Evolutionary conservation across 768 basidiomycete genomes (phyloP), one percentile per base, ranked within the genome.

Genomic region (Suillus brevipes): DNA sequence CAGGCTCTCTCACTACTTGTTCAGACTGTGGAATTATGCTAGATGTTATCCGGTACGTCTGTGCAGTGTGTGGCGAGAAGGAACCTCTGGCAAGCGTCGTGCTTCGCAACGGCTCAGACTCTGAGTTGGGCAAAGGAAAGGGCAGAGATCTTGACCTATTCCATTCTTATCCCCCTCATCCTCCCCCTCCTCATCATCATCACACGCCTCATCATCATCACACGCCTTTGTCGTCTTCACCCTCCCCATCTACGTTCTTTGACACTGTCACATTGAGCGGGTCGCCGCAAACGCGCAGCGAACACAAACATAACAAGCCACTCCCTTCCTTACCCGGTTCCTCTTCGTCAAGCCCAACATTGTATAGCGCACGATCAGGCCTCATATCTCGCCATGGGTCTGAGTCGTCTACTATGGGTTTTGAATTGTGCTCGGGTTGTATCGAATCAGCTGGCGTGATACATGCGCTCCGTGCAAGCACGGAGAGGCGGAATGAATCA

Each of bases 11-110:
- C 20, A 94, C 94, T 1, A 85, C 87, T 58, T 98, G 96, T 75
- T 95, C 94, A 1, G 85, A 86, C 55, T 98, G 96, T 69, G 90
- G 90, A 16, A 75, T 82, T 0, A 71, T 87, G 7, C 79, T 98
- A 23, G 90, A 94, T 60, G 84, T 86, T n/a, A 87, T 97, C 74
- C 88, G 93, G 55, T 97, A 98, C 74, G 89, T 96, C 16, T 98
- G 96, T 72, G 84, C 89, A 5, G 90, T 88, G 28, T 97, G 95
- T 70, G 94, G 94, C 10, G 91, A 92, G 76, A 92, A 89, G 74
- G 77, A 82, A 56, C 85, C 90, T 7, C 71, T 74, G 6, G 50
- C 65, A 66, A 66, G 59, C 66, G 64, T 62, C 66, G 58, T 65
- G 25, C 37, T 28, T 12, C 47, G 56, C 36, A 67, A 60, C 37